Evolutionary conservation across 1,284 basidiomycete species (phyloP), one percentile per base, ranked within the genome.

Genomic region (Ceratobasidium sp.): DNA sequence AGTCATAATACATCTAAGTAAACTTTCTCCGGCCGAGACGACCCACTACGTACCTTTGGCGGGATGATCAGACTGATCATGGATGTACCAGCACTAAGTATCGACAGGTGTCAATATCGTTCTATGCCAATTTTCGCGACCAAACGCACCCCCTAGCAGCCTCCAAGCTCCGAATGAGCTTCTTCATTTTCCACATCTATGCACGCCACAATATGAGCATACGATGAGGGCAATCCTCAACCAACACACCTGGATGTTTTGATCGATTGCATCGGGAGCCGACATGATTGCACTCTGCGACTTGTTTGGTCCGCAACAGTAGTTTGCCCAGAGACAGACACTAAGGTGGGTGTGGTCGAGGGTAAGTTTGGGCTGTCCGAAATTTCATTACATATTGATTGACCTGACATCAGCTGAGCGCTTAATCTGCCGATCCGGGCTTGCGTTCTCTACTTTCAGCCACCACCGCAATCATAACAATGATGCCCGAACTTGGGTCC

Each of bases 41-140:
- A 71, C 38, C 10, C 44, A 33, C 26, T 38, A 54, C 78, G 80
- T 80, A 96, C 95, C 89, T 95, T 95, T 74, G 97, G 97, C 33
- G 97, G 97, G 78, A 98, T 91, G 85, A 99, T 97, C 82, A 99
- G 90, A 85, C 94, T 96, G 88, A 99, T 99, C 97, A 99, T 99
- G 83, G 96, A 98, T 78, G 97, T 99, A 81, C 97, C 97, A 81
- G 97, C 97, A 82, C 93, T 93, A 81, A 26, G 78, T 71, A 78
- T 20, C 83, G 80, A 50, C 65, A 71, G 83, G 1, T 67, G 50
- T 74, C n/a, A 68, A 42, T 28, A 40, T 26, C 52, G 10, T 17
- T 28, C 15, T 15, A 28, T 61, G 40, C 42, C 26, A 7, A 26
- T 17, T 12, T 23, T 40, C 28, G 46, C 54, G 40, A 33, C 59